phyloP scores from a whole-genome alignment of 108 stramenopile genomes.

The Conticribra weissflogii region DNA sequence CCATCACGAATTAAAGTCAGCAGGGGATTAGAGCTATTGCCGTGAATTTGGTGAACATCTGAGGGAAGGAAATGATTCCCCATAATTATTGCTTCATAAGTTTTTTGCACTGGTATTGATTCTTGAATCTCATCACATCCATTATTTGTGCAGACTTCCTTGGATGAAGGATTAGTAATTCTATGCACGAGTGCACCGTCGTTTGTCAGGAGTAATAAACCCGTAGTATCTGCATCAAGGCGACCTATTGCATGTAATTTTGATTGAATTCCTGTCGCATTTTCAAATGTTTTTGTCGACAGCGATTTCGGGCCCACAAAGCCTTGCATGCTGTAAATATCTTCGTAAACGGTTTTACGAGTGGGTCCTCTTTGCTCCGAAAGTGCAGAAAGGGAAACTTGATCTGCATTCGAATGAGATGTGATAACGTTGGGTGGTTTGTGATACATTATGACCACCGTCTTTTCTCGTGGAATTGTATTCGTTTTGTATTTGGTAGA shows the following conservation, averaged over 20 bases:
- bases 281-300: conserved; percentile 26
- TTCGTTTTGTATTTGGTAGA: neutral
- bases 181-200: conserved; percentile 74
- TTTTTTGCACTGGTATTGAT: conserved; percentile 44
- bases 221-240: conserved; percentile 76
- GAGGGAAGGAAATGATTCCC: conserved; percentile 51
- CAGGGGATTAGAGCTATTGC: conserved; percentile 13
- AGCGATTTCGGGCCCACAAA: conserved; percentile 10
- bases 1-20: conserved; percentile 36
- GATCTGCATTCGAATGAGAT: conserved; percentile 61
- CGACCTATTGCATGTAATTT: conserved; percentile 72
- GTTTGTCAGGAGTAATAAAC: conserved; percentile 68
- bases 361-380: neutral
- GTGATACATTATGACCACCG: conserved; percentile 66
- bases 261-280: conserved; percentile 59
- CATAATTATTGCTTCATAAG: conserved; percentile 74
- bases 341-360: conserved; percentile 61
- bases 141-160: conserved; percentile 3
- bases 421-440: conserved; percentile 71
- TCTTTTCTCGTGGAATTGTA: conserved; percentile 39
- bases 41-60: conserved; percentile 8
- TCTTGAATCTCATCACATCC: neutral
- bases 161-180: conserved; percentile 63
- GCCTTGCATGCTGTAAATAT: conserved; percentile 57
- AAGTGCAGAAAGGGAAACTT: conserved; percentile 3